Evolutionary conservation across 2,329 filamentous ascomycete genomes (phyloP).

Genomic region (Nigrospora osmanthi): DNA sequence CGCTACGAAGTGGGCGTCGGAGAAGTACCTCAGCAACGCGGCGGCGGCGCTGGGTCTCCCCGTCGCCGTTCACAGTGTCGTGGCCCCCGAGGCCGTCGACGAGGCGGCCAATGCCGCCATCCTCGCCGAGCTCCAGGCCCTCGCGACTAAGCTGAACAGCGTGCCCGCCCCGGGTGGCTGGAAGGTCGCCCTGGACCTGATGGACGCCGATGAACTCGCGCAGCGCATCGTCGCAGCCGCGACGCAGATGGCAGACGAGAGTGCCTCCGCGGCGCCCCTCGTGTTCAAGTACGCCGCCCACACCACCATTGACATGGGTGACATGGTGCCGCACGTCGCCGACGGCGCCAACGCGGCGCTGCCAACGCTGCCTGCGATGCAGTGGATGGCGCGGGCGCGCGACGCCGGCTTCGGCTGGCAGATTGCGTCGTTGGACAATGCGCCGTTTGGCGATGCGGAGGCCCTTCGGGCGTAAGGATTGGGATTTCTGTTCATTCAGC

Average conservation of each 20-base stretch:
- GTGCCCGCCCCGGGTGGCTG: neutral
- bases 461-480: too few species aligned
- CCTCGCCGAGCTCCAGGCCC: neutral
- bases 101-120: neutral
- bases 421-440: constrained; percentile 1
- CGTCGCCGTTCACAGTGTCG: neutral
- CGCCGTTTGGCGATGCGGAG: too few species aligned
- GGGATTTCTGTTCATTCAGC: too few species aligned
- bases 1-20: neutral
- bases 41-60: neutral
- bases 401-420: constrained; percentile 1
- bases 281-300: neutral
- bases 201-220: neutral
- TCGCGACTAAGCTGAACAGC: neutral
- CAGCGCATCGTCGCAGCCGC: neutral
- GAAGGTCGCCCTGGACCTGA: neutral
- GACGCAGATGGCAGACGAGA: neutral
- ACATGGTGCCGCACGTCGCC: neutral
- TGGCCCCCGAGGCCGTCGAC: neutral
- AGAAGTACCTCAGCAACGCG: neutral
- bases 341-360: neutral
- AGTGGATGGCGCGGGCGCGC: constrained; percentile 1
- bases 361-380: neutral
- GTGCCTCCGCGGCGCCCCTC: neutral
- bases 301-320: neutral